phyloP scores from a whole-genome alignment of 768 basidiomycete genomes.

The Candolleomyces efflorescens region DNA sequence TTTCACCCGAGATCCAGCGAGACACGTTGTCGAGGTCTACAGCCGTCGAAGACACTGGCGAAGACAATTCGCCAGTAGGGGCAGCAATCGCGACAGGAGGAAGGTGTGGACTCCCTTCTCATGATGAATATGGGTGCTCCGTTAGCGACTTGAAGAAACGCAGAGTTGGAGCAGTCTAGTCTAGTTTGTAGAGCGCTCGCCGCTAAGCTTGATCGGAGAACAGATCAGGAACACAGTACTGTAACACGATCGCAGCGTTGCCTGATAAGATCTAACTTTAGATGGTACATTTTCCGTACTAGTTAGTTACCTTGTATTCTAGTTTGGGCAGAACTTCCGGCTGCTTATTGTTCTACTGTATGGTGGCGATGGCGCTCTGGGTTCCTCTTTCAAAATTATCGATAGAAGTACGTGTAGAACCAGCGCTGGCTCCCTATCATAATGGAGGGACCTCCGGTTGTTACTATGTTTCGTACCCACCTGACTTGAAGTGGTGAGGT shows the following conservation, averaged over 20 bases:
- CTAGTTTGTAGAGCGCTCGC: no score
- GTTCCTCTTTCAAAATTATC: not conserved
- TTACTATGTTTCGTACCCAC: conserved; percentile 1
- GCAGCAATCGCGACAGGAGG: conserved; percentile 22
- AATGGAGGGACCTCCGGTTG: conserved; percentile 1
- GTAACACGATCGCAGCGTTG: conserved; percentile 1
- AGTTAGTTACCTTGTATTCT: not conserved
- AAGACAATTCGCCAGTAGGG: conserved; percentile 18
- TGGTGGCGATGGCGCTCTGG: not conserved
- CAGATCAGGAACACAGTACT: not conserved
- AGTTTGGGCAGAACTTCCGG: not conserved
- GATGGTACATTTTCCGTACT: not conserved
- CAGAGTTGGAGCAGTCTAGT: conserved; percentile 11
- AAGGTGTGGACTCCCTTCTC: conserved; percentile 30
- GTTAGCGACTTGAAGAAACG: conserved; percentile 35
- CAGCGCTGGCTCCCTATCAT: not conserved
- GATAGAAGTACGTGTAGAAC: not conserved
- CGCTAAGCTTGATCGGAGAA: conserved; percentile 1
- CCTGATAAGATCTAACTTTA: not conserved
- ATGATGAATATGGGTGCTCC: conserved; percentile 41
- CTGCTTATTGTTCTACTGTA: not conserved
- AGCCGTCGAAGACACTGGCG: no score
- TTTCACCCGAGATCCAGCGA: conserved; percentile 44
- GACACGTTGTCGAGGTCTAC: conserved; percentile 21
- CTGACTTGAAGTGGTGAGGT: not conserved